Percentiles rank a stretch among this genome's conserved stretches.
phyloP scores from a whole-genome alignment of 192 early-diverging fungal species.

The Coemansia sp. region DNA sequence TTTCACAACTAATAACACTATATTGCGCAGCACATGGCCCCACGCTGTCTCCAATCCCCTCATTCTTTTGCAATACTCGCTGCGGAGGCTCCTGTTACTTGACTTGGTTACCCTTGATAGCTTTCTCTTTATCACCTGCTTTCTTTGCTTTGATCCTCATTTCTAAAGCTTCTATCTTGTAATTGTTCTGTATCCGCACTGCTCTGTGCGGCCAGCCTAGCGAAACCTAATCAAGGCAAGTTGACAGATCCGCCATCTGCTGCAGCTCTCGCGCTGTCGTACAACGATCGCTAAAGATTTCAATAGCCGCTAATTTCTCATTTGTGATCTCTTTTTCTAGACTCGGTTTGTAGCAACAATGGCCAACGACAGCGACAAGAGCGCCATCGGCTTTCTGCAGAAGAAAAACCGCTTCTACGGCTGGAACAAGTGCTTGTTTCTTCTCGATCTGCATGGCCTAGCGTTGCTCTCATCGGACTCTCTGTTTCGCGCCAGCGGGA shows the following conservation, averaged over 20 bases:
- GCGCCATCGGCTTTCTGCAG: conserved; percentile 37
- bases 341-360: background rate
- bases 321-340: background rate
- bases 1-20: background rate
- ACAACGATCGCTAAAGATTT: background rate
- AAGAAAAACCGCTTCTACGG: conserved; percentile 55
- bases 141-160: conserved; percentile 1
- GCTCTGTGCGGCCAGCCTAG: background rate
- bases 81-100: background rate
- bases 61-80: background rate
- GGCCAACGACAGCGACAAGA: background rate
- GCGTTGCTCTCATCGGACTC: conserved; percentile 25
- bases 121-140: background rate
- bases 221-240: conserved; percentile 7
- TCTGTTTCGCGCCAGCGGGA: conserved; percentile 10
- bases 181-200: background rate
- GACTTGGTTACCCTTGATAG: background rate
- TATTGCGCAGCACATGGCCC: conserved; percentile 8
- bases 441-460: conserved; percentile 29
- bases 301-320: background rate
- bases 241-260: background rate
- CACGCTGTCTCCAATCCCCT: background rate
- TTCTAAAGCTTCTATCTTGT: background rate
- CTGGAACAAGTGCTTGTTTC: conserved; percentile 43
- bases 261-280: background rate